phyloP scores from a whole-genome alignment of 2,329 filamentous ascomycete species.

The Boeremia lycopersici region DNA sequence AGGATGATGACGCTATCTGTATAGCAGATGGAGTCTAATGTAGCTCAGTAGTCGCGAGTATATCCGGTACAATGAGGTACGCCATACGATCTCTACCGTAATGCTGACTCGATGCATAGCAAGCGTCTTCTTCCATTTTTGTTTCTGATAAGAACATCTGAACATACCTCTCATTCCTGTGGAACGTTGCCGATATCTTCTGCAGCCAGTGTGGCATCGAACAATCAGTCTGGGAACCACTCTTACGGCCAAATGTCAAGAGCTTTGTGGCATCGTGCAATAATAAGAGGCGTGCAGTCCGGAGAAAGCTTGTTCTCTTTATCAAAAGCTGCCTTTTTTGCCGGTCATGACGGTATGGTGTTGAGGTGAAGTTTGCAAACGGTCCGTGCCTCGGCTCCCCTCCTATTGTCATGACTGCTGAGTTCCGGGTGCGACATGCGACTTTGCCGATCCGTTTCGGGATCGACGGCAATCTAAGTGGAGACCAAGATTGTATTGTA shows the following conservation, averaged over 20 bases:
- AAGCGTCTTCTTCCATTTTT: background rate
- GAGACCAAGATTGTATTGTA: slow-evolving; percentile 5
- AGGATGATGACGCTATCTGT: background rate
- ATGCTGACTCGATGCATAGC: slow-evolving; percentile 7
- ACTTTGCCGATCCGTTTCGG: slow-evolving; percentile 24
- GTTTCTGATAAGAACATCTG: background rate
- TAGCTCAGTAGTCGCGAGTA: background rate
- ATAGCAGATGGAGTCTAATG: background rate
- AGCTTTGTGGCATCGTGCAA: too few species aligned
- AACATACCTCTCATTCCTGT: background rate
- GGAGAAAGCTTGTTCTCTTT: background rate
- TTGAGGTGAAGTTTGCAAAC: slow-evolving; percentile 10
- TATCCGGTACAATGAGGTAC: background rate
- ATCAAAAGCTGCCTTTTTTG: background rate
- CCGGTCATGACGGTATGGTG: slow-evolving; percentile 9
- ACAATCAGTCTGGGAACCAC: background rate
- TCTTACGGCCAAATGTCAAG: background rate
- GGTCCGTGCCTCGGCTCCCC: slow-evolving; percentile 19
- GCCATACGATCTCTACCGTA: background rate
- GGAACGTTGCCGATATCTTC: background rate
- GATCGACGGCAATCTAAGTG: slow-evolving; percentile 15
- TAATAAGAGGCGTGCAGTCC: background rate
- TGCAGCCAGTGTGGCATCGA: background rate
- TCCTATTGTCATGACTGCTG: slow-evolving; percentile 16
- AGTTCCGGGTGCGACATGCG: slow-evolving; percentile 23